phyloP scores from a whole-genome alignment of 116 monocot genomes.

The Trichopus zeylanicus region DNA sequence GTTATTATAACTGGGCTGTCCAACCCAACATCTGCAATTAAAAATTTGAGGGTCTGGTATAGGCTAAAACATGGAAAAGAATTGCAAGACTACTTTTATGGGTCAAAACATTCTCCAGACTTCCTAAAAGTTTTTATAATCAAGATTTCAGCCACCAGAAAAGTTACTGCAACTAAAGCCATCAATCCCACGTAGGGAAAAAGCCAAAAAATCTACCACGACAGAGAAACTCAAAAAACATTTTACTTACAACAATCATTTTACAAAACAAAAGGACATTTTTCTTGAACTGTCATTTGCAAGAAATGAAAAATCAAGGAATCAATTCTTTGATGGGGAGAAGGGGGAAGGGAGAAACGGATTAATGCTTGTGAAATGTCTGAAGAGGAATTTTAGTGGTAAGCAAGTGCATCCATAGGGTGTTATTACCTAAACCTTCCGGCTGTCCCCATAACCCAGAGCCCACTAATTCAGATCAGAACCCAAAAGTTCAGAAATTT shows the following conservation, averaged over 20 bases:
- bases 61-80: not conserved
- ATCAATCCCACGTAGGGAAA: too few species aligned
- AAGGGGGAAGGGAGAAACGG: not conserved
- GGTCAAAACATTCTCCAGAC: not conserved
- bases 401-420: not conserved
- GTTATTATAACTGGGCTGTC: conserved; percentile 31
- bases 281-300: not conserved
- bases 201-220: too few species aligned
- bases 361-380: not conserved
- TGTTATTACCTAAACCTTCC: not conserved
- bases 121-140: not conserved
- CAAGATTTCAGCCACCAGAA: not conserved
- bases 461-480: too few species aligned
- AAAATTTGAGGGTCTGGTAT: not conserved
- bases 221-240: too few species aligned
- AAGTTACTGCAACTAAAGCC: too few species aligned
- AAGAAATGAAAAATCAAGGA: not conserved
- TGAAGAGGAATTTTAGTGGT: not conserved
- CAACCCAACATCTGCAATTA: conserved; percentile 46
- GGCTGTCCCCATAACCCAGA: too few species aligned
- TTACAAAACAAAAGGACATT: not conserved
- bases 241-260: too few species aligned
- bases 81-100: not conserved
- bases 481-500: too few species aligned
- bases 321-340: not conserved